Base-by-base conservation (phyloP, 192 early-diverging fungal genomes). In the Coemansia sp. region DNA sequence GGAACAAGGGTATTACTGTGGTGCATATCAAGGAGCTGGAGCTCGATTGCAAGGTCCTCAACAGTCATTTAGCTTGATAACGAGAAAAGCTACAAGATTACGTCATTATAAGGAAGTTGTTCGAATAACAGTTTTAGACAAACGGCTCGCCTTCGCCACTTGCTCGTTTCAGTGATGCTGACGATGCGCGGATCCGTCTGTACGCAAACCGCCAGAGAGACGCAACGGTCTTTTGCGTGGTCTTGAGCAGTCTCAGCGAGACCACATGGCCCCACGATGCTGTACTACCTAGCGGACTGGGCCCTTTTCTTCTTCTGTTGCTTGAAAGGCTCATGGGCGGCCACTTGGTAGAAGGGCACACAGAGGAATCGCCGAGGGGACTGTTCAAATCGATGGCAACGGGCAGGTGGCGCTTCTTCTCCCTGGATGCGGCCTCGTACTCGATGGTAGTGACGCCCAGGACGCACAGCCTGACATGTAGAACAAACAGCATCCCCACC, bases 1-100 rank as follows among this genome's bases (percentile, higher is more conserved):
- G 67, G 8, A 57, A 85, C 15, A 44, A 74, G 4, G 95, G 93
- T 11, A 82, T 98, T 6, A 48, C 78, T 2, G 93, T 98, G 0
- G 79, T 87, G n/a, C 70, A 85, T 44, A 65, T 98, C 11, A 78
- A 78, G 0, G 87, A 88, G 41, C 75, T 90, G 2, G 89, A 92
- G 53, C 74, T 87, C 9, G 78, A 84, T 67, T 94, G 92, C 67
- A 66, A 85, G 28, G 71, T 75, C 23, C 88, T 90, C 7, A 92
- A 90, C 64, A 33, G 60, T 8, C 92, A 94, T 72, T 36, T 70
- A 13, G n/a, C 37, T n/a, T 57, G 19, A 38, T 29, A 42, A 9
- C 2, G 2, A 42, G 41, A 15, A 55, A 55, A 4, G 36, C 3
- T 36, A 4, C 22, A 23, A 27, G 48, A n/a, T n/a, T n/a, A n/a